These are phyloP conservation scores for Samsoniella hepiali DNA, from an alignment of 2,329 filamentous ascomycete species.

Conservation along the genomic window DNA sequence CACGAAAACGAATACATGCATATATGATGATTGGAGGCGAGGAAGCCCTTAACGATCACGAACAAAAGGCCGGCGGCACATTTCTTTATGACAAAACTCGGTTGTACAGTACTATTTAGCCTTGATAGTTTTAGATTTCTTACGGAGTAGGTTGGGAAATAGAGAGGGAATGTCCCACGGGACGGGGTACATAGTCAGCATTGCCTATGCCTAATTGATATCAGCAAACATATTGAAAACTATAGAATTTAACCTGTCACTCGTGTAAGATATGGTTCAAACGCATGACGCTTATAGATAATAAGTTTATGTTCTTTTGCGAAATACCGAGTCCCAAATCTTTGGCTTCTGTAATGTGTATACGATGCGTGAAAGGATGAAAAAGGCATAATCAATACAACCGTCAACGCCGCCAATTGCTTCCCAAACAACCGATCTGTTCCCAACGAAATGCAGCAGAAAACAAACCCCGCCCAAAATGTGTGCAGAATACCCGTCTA, in stretches of 20 bases:
- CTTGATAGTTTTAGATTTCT: background rate
- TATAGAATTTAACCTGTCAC: too few species aligned
- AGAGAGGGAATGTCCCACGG: background rate
- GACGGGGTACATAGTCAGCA: background rate
- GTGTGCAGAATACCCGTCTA: slow-evolving; percentile 29
- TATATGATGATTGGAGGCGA: background rate
- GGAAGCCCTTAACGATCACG: background rate
- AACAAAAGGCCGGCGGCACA: background rate
- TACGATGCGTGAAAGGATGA: background rate
- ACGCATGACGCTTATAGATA: background rate
- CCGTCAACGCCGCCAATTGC: slow-evolving; percentile 8
- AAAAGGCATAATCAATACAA: background rate
- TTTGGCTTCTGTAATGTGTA: slow-evolving; percentile 5
- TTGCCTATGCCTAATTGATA: background rate
- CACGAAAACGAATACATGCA: background rate
- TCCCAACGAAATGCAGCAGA: background rate
- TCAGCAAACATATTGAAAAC: too few species aligned
- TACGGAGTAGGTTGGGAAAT: background rate
- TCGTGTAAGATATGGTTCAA: background rate
- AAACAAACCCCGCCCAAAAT: background rate
- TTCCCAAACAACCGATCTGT: background rate
- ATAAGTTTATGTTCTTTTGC: background rate
- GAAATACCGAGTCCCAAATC: background rate
- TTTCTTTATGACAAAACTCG: background rate
- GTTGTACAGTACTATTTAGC: background rate